Conservation (phyloP, 2,329 filamentous ascomycete genomes). For the Ascocoryne sarcoides region DNA sequence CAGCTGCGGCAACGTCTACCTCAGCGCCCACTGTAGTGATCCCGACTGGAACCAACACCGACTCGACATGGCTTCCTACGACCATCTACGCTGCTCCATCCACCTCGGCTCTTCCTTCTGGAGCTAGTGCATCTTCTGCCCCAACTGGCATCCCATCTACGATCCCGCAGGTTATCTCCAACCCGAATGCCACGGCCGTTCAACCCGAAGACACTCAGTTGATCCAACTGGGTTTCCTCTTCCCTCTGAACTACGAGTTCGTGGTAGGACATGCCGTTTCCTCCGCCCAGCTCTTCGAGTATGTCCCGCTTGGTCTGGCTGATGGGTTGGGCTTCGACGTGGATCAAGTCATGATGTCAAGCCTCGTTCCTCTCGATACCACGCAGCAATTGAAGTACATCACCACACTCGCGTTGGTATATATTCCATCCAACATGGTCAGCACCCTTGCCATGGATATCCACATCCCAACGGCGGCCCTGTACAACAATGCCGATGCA, state of each 20-base stretch:
- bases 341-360: constrained; percentile 55
- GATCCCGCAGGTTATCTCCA: constrained; percentile 25
- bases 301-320: constrained; percentile 54
- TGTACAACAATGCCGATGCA: constrained; percentile 62
- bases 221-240: constrained; percentile 79
- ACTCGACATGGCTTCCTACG: constrained; percentile 20
- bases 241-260: constrained; percentile 74
- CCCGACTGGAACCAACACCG: constrained; percentile 22
- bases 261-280: constrained; percentile 64
- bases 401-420: constrained; percentile 69
- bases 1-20: constrained; percentile 3
- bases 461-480: constrained; percentile 57
- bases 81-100: constrained; percentile 21
- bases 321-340: constrained; percentile 40
- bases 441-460: constrained; percentile 60
- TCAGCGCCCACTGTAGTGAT: constrained; percentile 6
- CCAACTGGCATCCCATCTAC: constrained; percentile 20
- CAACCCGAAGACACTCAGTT: constrained; percentile 49
- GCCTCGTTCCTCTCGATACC: constrained; percentile 71
- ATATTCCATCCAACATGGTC: constrained; percentile 64
- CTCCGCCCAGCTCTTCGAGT: constrained; percentile 76
- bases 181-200: constrained; percentile 17
- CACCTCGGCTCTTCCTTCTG: constrained; percentile 10
- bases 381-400: constrained; percentile 61
- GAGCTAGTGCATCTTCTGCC: constrained; percentile 9